A percentile compares a stretch with the other conserved stretches of the same genome.
phyloP scores from a whole-genome alignment of 768 basidiomycete genomes.

The Auriscalpium vulgare region DNA sequence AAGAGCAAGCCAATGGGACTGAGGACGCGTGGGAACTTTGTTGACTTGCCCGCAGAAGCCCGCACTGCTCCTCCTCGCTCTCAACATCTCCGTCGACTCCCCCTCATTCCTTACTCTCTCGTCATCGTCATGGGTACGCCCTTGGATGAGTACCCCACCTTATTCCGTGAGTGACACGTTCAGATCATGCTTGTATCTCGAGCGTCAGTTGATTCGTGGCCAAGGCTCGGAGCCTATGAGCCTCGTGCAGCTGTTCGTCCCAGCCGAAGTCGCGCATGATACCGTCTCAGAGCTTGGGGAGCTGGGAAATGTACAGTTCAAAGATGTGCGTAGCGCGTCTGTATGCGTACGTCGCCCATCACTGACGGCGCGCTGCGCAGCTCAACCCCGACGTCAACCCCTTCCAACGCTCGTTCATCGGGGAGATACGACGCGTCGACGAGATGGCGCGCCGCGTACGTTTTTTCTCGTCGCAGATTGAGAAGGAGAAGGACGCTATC shows the following conservation, averaged over 20 bases:
- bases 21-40: too few species aligned
- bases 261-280: conserved; percentile 95
- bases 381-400: conserved; percentile 92
- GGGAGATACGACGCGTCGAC: conserved; percentile 89
- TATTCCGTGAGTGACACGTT: conserved; percentile 60
- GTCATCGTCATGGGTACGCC: conserved; percentile 20
- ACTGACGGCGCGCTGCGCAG: conserved; percentile 31
- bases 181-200: background rate
- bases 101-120: too few species aligned
- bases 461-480: conserved; percentile 82
- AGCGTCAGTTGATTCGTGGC: conserved; percentile 6
- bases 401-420: conserved; percentile 97
- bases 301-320: conserved; percentile 93
- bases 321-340: conserved; percentile 60
- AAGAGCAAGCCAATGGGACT: too few species aligned
- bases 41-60: too few species aligned
- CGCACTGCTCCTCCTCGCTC: too few species aligned
- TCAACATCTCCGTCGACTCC: too few species aligned
- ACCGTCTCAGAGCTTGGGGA: conserved; percentile 93
- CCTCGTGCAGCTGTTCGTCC: conserved; percentile 93
- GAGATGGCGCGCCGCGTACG: conserved; percentile 94
- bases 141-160: conserved; percentile 67
- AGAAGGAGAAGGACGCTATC: conserved; percentile 76
- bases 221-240: conserved; percentile 97
- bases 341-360: background rate